These are phyloP conservation scores for Solanum rostratum DNA, from an alignment of 257 asterid species.

Conservation along the genomic window DNA sequence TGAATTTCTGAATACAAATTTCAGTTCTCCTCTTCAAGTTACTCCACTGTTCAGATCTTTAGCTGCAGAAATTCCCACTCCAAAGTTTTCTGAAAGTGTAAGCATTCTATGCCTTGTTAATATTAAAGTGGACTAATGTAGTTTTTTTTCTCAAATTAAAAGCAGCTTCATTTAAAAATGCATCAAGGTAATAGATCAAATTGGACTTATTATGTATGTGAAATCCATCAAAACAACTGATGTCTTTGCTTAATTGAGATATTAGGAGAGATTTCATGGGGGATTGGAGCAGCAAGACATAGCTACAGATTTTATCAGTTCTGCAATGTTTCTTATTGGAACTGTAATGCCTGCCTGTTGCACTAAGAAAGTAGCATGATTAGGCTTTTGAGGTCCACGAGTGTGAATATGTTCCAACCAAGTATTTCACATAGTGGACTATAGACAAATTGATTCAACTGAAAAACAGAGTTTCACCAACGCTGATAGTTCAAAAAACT, in stretches of 20 bases:
- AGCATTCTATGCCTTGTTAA: constrained; percentile 21
- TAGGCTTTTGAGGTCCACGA: not conserved
- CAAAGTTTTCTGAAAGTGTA: constrained; percentile 96
- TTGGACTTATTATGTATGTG: not conserved
- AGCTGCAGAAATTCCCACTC: constrained; percentile 94
- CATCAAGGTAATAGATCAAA: not conserved
- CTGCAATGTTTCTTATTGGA: not conserved
- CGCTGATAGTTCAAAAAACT: not conserved
- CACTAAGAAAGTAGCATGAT: not conserved
- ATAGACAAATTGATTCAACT: not conserved
- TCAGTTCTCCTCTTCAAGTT: constrained; percentile 72
- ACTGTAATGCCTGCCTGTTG: not conserved
- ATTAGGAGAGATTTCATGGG: not conserved
- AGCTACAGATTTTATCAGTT: not conserved
- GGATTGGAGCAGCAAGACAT: not conserved
- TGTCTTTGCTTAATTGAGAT: not conserved
- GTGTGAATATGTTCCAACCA: not conserved
- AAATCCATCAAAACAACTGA: not conserved
- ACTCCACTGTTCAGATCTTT: constrained; percentile 86
- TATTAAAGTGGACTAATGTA: not conserved
- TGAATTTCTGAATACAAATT: constrained; percentile 39
- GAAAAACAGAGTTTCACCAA: not conserved
- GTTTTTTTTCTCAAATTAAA: not conserved
- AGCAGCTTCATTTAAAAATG: not conserved
- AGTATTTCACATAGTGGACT: not conserved